Evolutionary conservation across 1,284 basidiomycete species (phyloP), one percentile per base, ranked within the genome.

Genomic region (Trichosporon faecale): DNA sequence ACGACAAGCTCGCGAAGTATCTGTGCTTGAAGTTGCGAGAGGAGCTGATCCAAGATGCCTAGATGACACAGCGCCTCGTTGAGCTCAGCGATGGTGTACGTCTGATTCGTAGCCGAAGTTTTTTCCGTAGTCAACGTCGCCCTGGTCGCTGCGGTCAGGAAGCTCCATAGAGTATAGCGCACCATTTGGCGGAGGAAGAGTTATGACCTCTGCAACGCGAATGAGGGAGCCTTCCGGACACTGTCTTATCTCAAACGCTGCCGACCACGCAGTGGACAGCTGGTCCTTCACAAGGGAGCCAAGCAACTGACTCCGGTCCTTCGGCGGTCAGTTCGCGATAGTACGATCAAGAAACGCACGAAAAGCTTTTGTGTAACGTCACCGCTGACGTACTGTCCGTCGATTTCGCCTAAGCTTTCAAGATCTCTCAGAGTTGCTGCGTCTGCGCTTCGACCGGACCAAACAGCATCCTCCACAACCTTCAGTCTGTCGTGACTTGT

Each of bases 401-500:
- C 57, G 11, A 31, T 27, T n/a, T 33, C 29, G 18, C 27, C 14
- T 3, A 31, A n/a, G 29, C 57, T n/a, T 7, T 31, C 16, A 3
- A 79, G 65, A 18, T 72, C 73, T 1, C 68, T 52, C 0, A 80
- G 37, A 0, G 78, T 76, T 68, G 70, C 70, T 0, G 67, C 69
- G 18, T 79, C 77, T 11, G 76, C 77, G 2, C 76, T 74, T 33
- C 68, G 31, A 8, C 78, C 80, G 0, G 60, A 63, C 77, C 77
- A 79, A 1, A 82, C 70, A 0, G 77, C 78, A 29, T 74, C 67
- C 70, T 80, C 80, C 0, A 82, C 70, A 57, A 67, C 70, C 18
- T 68, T 35, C 8, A 82, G 31, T 12, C 46, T 49, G 11, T 75
- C 72, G 23, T 7, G 70, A 46, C 18, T 69, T 33, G 3, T n/a